Evolutionary conservation across 192 early-diverging fungal species (phyloP), one percentile per base, ranked within the genome.

Genomic region (Pilaira anomala): DNA sequence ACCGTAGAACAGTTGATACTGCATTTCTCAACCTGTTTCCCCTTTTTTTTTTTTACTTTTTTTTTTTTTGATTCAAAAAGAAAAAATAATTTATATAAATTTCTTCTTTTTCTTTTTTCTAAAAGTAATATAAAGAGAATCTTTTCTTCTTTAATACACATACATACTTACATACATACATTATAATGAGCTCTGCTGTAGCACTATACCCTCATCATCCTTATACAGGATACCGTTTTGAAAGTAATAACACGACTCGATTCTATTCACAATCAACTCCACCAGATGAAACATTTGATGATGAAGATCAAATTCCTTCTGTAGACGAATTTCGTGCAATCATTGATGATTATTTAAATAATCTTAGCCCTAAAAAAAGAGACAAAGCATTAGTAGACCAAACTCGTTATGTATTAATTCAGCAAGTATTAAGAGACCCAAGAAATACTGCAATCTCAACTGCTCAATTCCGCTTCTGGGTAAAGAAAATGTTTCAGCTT

Each of bases 391-490:
- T 82, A 3, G 63, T 82, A 1, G 72, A 76, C 40, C 70, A 77
- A 52, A 58, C 72, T 7, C 78, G 78, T 33, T 82, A 82, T 50
- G 58, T 71, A 69, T 63, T 79, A 64, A 82, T 82, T 30, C 73
- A 76, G 18, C 78, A 77, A 72, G 80, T 82, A 2, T 61, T 82
- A 1, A 64, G 72, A 36, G 77, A 82, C 30, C 80, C 80, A 13
- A 75, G 73, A 53, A 82, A 82, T 19, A 82, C 80, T 18, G 68
- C 76, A 19, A 73, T 82, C 39, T 82, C 80, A 9, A 82, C 80
- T 2, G 80, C 80, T 0, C 80, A 82, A 56, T 82, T 82, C 45
- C 72, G 80, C 2, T 82, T 82, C 53, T 82, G 80, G 80, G 80
- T 78, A 21, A 82, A 82, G 53, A 82, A 82, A 26, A 82, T 82